Conservation (phyloP, 148 eudicot genomes). For the Vaccinium darrowii region DNA sequence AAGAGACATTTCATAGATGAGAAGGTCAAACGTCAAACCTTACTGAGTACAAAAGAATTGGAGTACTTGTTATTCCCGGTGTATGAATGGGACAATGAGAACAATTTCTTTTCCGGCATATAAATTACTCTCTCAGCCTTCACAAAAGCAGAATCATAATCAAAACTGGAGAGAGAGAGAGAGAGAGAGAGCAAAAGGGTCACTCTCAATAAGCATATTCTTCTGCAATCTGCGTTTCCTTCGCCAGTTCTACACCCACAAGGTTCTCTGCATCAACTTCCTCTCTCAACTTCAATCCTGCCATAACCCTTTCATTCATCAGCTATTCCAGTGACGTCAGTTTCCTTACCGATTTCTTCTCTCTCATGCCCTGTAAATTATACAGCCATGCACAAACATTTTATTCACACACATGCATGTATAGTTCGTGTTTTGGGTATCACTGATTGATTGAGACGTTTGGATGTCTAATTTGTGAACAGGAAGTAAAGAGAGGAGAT, state of each 20-base stretch:
- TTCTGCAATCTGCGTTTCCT: not conserved
- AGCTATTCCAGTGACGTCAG: not conserved
- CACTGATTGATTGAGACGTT: not conserved
- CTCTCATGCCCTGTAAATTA: conserved; percentile 3
- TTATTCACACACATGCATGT: not conserved
- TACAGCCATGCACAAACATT: not conserved
- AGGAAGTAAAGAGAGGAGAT: conserved; percentile 24
- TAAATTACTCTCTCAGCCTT: too few relatives aligned
- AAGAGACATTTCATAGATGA: too few relatives aligned
- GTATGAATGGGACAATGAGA: too few relatives aligned
- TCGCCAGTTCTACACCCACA: not conserved
- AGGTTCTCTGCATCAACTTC: not conserved
- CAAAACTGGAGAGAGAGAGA: not conserved
- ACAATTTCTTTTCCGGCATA: too few relatives aligned
- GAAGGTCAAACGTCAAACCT: too few relatives aligned
- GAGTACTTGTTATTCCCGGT: too few relatives aligned
- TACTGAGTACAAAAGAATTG: too few relatives aligned
- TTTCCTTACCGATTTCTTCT: not conserved
- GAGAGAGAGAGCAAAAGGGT: not conserved
- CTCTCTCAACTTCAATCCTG: not conserved
- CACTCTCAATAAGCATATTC: too few relatives aligned
- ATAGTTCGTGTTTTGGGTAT: not conserved
- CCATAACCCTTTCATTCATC: not conserved
- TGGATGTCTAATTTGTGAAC: conserved; percentile 16
- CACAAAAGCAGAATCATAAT: too few relatives aligned